A percentile compares a stretch with the other conserved stretches of the same genome.
These are phyloP conservation scores for Arthrobotrys pseudoclavata DNA, from an alignment of 2,329 filamentous ascomycete genomes.

Conservation along the genomic window DNA sequence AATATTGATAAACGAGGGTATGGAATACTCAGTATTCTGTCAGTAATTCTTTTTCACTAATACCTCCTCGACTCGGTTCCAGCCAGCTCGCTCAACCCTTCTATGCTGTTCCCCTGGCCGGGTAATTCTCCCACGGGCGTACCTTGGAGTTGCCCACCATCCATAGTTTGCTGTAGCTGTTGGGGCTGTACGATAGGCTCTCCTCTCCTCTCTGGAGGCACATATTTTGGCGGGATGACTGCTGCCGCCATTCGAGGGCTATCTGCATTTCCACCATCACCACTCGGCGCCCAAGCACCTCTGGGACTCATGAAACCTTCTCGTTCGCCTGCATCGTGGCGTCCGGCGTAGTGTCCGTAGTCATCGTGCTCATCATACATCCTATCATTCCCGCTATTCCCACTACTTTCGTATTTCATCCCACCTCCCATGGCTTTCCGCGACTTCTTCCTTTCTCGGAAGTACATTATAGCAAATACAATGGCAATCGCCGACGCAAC, in stretches of 20 bases:
- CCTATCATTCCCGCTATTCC: neutral
- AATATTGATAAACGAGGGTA: too few relatives aligned
- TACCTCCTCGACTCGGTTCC: conserved; percentile 27
- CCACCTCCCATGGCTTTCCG: neutral
- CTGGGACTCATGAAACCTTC: conserved; percentile 42
- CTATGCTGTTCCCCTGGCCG: conserved; percentile 19
- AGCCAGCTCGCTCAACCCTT: conserved; percentile 46
- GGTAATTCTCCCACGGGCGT: conserved; percentile 47
- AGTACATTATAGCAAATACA: conserved; percentile 43
- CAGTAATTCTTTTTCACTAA: neutral
- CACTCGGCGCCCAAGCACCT: conserved; percentile 30
- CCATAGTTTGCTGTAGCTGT: neutral
- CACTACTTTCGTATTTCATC: conserved; percentile 3
- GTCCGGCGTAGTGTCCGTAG: conserved; percentile 22
- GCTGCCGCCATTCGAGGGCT: conserved; percentile 3
- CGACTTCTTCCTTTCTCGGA: conserved; percentile 37
- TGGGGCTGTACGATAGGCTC: neutral
- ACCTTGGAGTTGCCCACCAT: neutral
- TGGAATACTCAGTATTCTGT: conserved; percentile 19
- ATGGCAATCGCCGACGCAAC: conserved; percentile 30
- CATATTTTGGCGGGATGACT: conserved; percentile 39
- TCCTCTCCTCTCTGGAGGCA: conserved; percentile 37
- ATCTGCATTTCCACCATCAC: conserved; percentile 7
- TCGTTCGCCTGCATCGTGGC: conserved; percentile 30
- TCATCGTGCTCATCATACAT: conserved; percentile 20